phyloP scores from a whole-genome alignment of 257 asterid species.

The Petunia axillaris region DNA sequence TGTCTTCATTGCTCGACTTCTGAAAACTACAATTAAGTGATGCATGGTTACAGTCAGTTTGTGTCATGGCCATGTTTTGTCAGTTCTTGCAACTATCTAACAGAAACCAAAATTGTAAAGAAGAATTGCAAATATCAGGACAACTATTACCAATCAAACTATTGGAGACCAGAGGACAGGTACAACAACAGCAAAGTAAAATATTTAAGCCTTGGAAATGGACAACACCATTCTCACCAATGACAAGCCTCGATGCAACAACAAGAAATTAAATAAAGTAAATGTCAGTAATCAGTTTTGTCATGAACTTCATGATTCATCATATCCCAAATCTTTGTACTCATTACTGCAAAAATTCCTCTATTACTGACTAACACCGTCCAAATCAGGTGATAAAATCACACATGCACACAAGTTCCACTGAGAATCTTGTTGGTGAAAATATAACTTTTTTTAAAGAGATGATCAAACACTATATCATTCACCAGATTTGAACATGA shows the following conservation, averaged over 20 bases:
- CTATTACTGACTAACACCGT: background rate
- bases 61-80: background rate
- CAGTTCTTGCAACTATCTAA: background rate
- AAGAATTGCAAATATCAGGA: too few species aligned
- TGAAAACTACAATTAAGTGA: too few species aligned
- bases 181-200: background rate
- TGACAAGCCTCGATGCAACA: background rate
- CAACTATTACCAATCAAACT: too few species aligned
- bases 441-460: too few species aligned
- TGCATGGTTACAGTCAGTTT: background rate
- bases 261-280: background rate
- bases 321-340: background rate
- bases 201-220: background rate
- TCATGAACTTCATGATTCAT: background rate
- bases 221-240: background rate
- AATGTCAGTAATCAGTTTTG: constrained; percentile 4
- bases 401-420: constrained; percentile 31
- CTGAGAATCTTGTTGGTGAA: constrained; percentile 23
- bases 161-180: too few species aligned
- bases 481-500: background rate
- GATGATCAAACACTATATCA: background rate
- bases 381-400: background rate
- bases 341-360: constrained; percentile 21
- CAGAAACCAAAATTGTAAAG: background rate
- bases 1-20: too few species aligned